Conservation (phyloP, 129 eudicot genomes). For the Lactuca saligna region DNA sequence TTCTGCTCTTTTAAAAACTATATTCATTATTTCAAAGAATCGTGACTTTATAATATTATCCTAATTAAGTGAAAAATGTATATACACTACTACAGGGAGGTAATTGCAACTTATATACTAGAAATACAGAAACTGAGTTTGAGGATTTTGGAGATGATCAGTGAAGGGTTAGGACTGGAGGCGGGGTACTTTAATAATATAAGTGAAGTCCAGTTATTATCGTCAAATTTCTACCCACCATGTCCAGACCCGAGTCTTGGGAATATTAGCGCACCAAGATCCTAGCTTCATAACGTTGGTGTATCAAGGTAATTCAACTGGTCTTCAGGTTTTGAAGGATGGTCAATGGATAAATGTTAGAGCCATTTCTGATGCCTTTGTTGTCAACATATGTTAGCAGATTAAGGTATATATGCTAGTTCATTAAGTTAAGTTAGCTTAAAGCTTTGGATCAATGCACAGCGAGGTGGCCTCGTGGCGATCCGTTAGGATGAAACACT, state of each 20-base stretch:
- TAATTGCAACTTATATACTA: conserved; percentile 31
- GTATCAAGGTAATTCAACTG: conserved; percentile 42
- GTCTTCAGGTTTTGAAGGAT: conserved; percentile 64
- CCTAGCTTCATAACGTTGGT: conserved; percentile 54
- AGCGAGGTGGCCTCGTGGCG: no score
- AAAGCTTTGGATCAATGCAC: no score
- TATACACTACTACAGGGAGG: conserved; percentile 37
- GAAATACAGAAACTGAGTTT: conserved; percentile 31
- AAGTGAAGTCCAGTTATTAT: conserved; percentile 52
- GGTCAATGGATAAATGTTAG: conserved; percentile 61
- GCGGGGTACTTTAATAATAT: conserved; percentile 39
- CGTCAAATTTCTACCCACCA: conserved; percentile 59
- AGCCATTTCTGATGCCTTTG: conserved; percentile 53
- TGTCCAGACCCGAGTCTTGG: conserved; percentile 86
- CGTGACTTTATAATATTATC: neutral
- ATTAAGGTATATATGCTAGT: conserved; percentile 49
- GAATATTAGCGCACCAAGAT: conserved; percentile 54
- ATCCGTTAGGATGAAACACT: no score
- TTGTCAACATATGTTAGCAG: conserved; percentile 61
- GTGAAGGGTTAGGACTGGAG: conserved; percentile 42
- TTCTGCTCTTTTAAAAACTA: neutral
- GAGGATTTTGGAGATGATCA: conserved; percentile 33
- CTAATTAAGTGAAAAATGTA: conserved; percentile 5
- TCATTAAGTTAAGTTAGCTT: conserved; percentile 7
- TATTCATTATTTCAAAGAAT: neutral